Evolutionary conservation across 768 basidiomycete genomes (phyloP).

Genomic region (Kwoniella dendrophila): DNA sequence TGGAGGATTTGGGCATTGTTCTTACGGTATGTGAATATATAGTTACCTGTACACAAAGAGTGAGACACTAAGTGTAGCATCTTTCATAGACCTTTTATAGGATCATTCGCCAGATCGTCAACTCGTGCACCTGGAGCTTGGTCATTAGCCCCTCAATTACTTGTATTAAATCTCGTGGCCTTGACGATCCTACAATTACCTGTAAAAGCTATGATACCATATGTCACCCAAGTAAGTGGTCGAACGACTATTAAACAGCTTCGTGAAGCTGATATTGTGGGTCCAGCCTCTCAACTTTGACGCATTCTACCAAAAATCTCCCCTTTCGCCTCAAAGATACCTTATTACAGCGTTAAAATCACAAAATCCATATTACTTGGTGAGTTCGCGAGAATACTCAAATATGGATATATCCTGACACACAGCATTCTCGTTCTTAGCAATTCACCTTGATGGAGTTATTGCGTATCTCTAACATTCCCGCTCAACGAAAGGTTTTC

Average conservation of each 20-base stretch:
- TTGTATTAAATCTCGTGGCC: constrained; percentile 27
- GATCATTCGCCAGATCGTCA: constrained; percentile 37
- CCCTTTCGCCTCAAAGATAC: constrained; percentile 41
- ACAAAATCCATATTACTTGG: constrained; percentile 45
- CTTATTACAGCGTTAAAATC: constrained; percentile 44
- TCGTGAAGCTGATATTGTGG: constrained; percentile 15
- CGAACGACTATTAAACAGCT: background rate
- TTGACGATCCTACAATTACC: constrained; percentile 30
- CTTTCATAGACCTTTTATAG: constrained; percentile 38
- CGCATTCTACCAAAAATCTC: constrained; percentile 38
- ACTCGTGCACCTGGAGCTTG: constrained; percentile 19
- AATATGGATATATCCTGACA: background rate
- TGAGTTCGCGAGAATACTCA: constrained; percentile 21
- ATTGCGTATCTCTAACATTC: constrained; percentile 35
- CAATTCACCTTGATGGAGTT: constrained; percentile 53
- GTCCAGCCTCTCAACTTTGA: constrained; percentile 49
- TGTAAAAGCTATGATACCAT: constrained; percentile 40
- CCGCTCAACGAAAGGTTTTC: constrained; percentile 34
- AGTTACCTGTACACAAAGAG: no score
- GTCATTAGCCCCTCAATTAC: constrained; percentile 27
- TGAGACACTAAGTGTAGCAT: background rate
- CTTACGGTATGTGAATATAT: constrained; percentile 12
- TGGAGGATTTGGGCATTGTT: constrained; percentile 21
- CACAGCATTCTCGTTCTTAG: constrained; percentile 19
- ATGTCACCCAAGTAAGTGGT: constrained; percentile 43